Percentiles rank a stretch among this genome's conserved stretches.
Conservation (phyloP, 768 basidiomycete species). For the Epithele typhae region DNA sequence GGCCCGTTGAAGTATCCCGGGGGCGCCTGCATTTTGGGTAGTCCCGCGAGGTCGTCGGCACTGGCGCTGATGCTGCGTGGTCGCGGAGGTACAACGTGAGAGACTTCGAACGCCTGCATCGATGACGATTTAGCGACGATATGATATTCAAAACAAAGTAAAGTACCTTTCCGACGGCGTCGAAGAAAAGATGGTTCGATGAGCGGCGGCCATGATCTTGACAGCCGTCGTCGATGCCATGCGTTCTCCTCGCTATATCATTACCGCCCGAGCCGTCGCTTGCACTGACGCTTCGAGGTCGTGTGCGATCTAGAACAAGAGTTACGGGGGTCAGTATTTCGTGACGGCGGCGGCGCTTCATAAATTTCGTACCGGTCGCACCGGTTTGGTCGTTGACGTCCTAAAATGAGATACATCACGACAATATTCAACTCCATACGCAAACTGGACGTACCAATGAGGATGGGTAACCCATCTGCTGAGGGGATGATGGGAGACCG, state of each 20-base stretch:
- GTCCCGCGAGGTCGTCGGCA: constrained; percentile 8
- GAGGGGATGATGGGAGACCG: too few species aligned
- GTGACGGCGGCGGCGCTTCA: too few species aligned
- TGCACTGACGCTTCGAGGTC: constrained; percentile 25
- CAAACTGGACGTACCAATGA: too few species aligned
- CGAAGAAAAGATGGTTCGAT: constrained; percentile 37
- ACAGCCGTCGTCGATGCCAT: constrained; percentile 16
- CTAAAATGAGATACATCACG: too few species aligned
- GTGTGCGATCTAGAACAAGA: constrained; percentile 21
- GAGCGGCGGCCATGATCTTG: constrained; percentile 28
- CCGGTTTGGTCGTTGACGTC: too few species aligned
- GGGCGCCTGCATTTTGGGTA: constrained; percentile 8
- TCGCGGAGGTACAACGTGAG: constrained; percentile 9
- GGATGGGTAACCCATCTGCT: too few species aligned
- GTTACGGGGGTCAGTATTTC: too few species aligned
- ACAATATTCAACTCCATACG: too few species aligned
- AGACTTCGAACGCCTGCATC: constrained; percentile 6
- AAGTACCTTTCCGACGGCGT: constrained; percentile 29
- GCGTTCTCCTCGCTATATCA: constrained; percentile 12
- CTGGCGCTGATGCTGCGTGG: constrained; percentile 18
- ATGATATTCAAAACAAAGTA: constrained; percentile 3
- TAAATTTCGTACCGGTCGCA: too few species aligned
- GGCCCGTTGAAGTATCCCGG: constrained; percentile 3
- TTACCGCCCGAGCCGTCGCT: constrained; percentile 24
- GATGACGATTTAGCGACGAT: not conserved